Percentiles rank a stretch among this genome's conserved stretches.
phyloP scores from a whole-genome alignment of 345 rosid genomes.

The Salix brachista region DNA sequence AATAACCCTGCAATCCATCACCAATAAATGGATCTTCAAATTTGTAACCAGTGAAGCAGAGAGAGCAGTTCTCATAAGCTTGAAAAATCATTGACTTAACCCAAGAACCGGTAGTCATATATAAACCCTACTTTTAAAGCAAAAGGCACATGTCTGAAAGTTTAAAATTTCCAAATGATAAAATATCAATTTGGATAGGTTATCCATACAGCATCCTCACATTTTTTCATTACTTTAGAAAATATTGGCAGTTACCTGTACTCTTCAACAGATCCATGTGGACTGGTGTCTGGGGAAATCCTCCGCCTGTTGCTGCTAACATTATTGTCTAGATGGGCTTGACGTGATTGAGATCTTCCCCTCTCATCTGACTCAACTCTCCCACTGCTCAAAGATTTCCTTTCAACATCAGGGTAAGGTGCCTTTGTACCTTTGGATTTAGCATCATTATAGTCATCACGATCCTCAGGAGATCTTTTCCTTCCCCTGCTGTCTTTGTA shows the following conservation, averaged over 20 bases:
- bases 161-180: background rate
- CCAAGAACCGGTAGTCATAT: background rate
- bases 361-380: slow-evolving; percentile 64
- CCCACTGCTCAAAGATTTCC: slow-evolving; percentile 39
- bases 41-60: background rate
- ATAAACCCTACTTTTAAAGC: background rate
- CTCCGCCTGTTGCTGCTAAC: slow-evolving; percentile 35
- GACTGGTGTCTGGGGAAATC: slow-evolving; percentile 52
- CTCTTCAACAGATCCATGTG: slow-evolving; percentile 61
- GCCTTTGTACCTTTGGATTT: slow-evolving; percentile 38
- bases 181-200: background rate
- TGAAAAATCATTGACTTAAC: background rate
- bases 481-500: slow-evolving; percentile 58
- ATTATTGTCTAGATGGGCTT: slow-evolving; percentile 36
- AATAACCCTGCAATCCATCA: background rate
- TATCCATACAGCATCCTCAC: background rate
- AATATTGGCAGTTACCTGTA: slow-evolving; percentile 45
- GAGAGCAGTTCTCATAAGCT: background rate
- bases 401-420: slow-evolving; percentile 41
- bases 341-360: slow-evolving; percentile 63
- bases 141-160: background rate
- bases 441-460: slow-evolving; percentile 47
- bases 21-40: background rate
- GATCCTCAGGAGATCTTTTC: slow-evolving; percentile 71
- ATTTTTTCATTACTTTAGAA: background rate